phyloP scores from a whole-genome alignment of 192 early-diverging fungal species.

The Chytriomyces sp. region DNA sequence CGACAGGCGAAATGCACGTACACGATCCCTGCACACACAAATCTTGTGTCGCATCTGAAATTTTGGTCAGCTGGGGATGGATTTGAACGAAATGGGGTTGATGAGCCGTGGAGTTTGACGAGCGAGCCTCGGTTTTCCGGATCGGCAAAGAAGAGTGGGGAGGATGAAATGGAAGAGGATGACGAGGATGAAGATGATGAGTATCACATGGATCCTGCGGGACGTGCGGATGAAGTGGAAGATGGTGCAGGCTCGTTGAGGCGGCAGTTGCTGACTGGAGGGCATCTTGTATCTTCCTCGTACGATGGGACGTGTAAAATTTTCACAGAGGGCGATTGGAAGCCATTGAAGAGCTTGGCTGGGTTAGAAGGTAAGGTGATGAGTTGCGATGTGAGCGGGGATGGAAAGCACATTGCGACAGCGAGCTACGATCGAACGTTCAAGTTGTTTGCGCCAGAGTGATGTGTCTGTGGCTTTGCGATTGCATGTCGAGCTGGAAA shows the following conservation, averaged over 20 bases:
- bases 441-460: constrained; percentile 72
- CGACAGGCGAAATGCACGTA: constrained; percentile 75
- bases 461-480: neutral
- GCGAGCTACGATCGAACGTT: constrained; percentile 92
- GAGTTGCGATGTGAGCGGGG: constrained; percentile 79
- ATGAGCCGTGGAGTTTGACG: constrained; percentile 18
- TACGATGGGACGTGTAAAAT: constrained; percentile 93
- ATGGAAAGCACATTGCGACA: constrained; percentile 86
- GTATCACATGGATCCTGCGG: constrained; percentile 16
- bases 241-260: constrained; percentile 38
- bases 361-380: constrained; percentile 92
- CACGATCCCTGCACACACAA: constrained; percentile 91
- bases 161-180: constrained; percentile 47
- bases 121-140: constrained; percentile 15
- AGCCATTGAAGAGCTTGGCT: constrained; percentile 81
- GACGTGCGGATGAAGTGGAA: constrained; percentile 29
- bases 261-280: constrained; percentile 62
- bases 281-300: constrained; percentile 78
- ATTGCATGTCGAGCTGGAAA: neutral
- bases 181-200: constrained; percentile 36
- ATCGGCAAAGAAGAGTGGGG: constrained; percentile 4
- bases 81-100: constrained; percentile 39
- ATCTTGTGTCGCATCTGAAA: constrained; percentile 80
- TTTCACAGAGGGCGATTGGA: constrained; percentile 94
- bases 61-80: constrained; percentile 57